Evolutionary conservation across 1,284 basidiomycete species (phyloP).

Genomic region (Peniophora sp.): DNA sequence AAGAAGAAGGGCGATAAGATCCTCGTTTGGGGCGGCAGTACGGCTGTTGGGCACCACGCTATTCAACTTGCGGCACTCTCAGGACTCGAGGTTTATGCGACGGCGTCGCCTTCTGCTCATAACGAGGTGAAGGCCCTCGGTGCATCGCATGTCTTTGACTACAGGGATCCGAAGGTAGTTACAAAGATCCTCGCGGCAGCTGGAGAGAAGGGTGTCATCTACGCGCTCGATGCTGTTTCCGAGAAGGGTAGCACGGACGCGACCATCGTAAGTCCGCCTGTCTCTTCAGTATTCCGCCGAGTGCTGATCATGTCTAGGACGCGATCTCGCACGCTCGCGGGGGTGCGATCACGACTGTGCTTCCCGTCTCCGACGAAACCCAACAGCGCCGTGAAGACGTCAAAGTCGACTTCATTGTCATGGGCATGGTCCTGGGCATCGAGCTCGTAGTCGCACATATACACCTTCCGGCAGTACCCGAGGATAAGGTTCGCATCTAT

Average conservation of each 20-base stretch:
- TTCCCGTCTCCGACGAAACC: not conserved
- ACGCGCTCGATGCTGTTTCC: slow-evolving; percentile 2
- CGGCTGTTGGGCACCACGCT: not conserved
- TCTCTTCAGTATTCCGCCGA: not conserved
- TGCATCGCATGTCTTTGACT: slow-evolving; percentile 27
- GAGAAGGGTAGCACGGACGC: slow-evolving; percentile 4
- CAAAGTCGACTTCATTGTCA: not conserved
- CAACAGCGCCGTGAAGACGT: not conserved
- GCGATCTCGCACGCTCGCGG: not conserved
- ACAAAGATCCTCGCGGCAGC: slow-evolving; percentile 10
- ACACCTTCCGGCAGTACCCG: not conserved
- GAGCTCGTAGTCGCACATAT: not conserved
- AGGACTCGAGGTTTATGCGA: not conserved
- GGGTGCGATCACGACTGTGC: not conserved
- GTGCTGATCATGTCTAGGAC: not conserved
- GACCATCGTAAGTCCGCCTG: not conserved
- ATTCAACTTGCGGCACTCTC: not conserved
- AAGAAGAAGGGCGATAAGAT: not conserved
- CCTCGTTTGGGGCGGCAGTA: not conserved
- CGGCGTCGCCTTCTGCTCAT: not conserved
- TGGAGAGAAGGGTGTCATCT: slow-evolving; percentile 3
- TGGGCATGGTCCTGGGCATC: not conserved
- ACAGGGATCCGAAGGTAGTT: slow-evolving; percentile 12
- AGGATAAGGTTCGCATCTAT: not conserved
- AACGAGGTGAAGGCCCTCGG: slow-evolving; percentile 28